These are phyloP conservation scores for Cryphonectria parasitica DNA, from an alignment of 2,329 filamentous ascomycete genomes.

Conservation along the genomic window DNA sequence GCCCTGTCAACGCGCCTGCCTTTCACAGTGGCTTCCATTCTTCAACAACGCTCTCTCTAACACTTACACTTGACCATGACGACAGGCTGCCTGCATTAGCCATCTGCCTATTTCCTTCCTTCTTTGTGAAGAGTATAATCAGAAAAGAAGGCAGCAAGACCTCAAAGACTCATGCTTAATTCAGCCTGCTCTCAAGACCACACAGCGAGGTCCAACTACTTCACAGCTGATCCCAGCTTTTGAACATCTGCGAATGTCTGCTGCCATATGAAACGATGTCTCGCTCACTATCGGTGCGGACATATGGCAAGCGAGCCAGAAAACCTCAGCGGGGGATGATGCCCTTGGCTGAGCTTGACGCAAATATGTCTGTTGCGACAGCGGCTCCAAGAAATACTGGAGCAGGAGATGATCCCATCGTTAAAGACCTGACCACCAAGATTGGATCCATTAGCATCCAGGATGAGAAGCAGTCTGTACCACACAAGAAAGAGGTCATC, in stretches of 20 bases:
- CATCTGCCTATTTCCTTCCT: neutral
- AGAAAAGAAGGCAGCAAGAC: neutral
- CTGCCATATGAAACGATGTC: constrained; percentile 27
- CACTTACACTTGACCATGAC: neutral
- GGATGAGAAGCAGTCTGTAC: constrained; percentile 13
- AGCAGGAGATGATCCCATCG: constrained; percentile 25
- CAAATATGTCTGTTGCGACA: constrained; percentile 34
- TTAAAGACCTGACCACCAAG: constrained; percentile 34
- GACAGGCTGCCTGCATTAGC: neutral
- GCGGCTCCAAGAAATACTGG: constrained; percentile 34
- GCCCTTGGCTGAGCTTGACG: constrained; percentile 36
- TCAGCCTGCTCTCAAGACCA: neutral
- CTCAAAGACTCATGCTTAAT: neutral
- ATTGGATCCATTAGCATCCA: constrained; percentile 32
- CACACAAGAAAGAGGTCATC: neutral
- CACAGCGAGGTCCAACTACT: neutral
- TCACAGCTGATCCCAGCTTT: neutral
- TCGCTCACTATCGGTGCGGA: constrained; percentile 28
- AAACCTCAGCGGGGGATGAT: constrained; percentile 40
- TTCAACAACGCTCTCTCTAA: neutral
- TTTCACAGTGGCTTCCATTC: neutral
- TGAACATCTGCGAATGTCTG: constrained; percentile 17
- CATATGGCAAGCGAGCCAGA: constrained; percentile 55
- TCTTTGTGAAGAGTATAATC: neutral
- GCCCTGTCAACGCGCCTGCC: neutral